Evolutionary conservation across 768 basidiomycete species (phyloP), one percentile per base, ranked within the genome.

Genomic region (Infundibulicybe gibba): DNA sequence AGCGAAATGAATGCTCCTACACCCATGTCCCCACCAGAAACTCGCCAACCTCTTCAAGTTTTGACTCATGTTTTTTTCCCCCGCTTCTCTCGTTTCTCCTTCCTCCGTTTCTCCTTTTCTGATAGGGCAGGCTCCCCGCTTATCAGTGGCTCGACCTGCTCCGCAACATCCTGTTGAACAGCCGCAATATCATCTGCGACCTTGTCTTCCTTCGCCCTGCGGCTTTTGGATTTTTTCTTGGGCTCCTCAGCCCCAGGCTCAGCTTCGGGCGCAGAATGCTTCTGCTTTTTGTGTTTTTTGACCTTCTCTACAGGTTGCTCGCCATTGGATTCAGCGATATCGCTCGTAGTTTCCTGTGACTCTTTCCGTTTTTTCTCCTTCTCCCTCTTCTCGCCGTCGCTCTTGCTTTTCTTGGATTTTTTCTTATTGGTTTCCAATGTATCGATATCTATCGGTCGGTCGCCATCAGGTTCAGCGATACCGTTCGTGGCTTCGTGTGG

Each of bases 1-100:
- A 8, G 8, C 25, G 8, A 4, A 25, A 8, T 8, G 8, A 25
- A 8, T 25, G 3, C 25, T 8, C 8, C 25, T 25, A 8, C 4
- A 8, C 25, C 8, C 25, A 25, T 8, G 21, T 10, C 37, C 4
- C 19, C 15, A 38, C 37, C n/a, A 38, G 37, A 3, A 15, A 15
- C 19, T 38, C 15, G 10, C 4, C 37, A 38, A 10, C 6, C 37
- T 10, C 37, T 15, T 15, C 37, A 38, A 19, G 19, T 34, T 15
- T 40, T 39, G 32, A 25, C 20, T 34, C 30, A 40, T 50, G 45
- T 32, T 55, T 49, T 38, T 43, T 66, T 61, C 35, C 63, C 54
- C 44, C 63, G 57, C 45, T 60, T 55, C 48, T 61, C 56, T 48
- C 60, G 62, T 54, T 67, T 61, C 51, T 62, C 66, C 54, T 63